These are phyloP conservation scores for Ceraceosorus bombacis DNA, from an alignment of 1,284 basidiomycete species.

Conservation along the genomic window DNA sequence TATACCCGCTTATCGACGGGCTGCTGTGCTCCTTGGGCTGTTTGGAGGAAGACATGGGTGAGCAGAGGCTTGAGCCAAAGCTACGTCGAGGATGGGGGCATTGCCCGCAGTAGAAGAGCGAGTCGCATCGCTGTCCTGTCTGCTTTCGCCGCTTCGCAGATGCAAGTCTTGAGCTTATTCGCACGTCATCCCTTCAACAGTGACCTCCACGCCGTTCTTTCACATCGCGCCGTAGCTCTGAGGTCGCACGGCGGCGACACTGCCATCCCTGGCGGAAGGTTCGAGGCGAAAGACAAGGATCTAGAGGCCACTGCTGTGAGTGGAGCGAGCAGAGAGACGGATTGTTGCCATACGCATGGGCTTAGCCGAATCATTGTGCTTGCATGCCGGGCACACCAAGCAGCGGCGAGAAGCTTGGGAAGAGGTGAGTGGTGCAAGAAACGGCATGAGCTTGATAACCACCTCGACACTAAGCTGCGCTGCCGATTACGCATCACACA, in stretches of 20 bases:
- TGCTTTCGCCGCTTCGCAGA: background rate
- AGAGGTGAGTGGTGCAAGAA: slow-evolving; percentile 11
- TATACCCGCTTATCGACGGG: slow-evolving; percentile 39
- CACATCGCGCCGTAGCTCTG: slow-evolving; percentile 23
- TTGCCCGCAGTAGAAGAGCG: background rate
- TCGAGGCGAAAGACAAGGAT: slow-evolving; percentile 31
- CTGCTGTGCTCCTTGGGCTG: slow-evolving; percentile 37
- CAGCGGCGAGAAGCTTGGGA: slow-evolving; percentile 21
- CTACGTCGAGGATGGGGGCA: no score
- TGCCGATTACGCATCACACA: slow-evolving; percentile 11
- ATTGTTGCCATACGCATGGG: background rate
- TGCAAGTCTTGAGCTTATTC: background rate
- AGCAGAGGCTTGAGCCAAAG: background rate
- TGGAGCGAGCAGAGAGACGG: background rate
- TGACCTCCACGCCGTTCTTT: slow-evolving; percentile 39
- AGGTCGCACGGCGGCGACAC: slow-evolving; percentile 42
- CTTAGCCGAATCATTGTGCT: background rate
- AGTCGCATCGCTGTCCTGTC: background rate
- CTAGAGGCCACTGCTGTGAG: slow-evolving; percentile 38
- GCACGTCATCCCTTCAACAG: slow-evolving; percentile 3
- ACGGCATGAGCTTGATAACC: background rate
- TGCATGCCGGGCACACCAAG: no score
- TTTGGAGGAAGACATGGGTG: slow-evolving; percentile 33
- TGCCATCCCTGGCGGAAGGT: slow-evolving; percentile 42
- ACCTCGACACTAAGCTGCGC: background rate